Percentiles rank a stretch among this genome's conserved stretches.
Conservation (phyloP, 495 filamentous ascomycete species). For the Annulohypoxylon moriforme region DNA sequence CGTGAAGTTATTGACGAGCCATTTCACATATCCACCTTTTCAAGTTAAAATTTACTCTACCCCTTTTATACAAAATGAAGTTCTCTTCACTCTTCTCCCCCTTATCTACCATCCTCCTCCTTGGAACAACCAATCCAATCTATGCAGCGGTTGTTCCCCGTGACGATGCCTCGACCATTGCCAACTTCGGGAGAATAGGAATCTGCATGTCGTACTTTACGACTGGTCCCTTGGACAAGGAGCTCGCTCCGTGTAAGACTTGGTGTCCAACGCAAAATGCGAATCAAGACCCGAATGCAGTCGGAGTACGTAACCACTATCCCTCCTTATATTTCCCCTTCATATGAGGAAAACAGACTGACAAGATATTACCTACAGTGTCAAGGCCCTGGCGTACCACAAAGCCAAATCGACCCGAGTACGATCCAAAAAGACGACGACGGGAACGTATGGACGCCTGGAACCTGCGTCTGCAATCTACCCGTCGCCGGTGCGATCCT, state of each 20-base stretch:
- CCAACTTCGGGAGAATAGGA: conserved; percentile 38
- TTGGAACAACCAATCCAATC: not conserved
- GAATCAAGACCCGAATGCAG: conserved; percentile 32
- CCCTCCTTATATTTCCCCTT: not conserved
- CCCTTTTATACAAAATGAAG: conserved; percentile 21
- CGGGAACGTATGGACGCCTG: conserved; percentile 33
- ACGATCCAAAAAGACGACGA: conserved; percentile 34
- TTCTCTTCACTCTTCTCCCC: conserved; percentile 9
- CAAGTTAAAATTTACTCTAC: not conserved
- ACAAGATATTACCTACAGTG: conserved; percentile 25
- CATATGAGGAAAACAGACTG: not conserved
- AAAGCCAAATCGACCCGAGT: conserved; percentile 30
- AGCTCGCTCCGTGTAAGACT: conserved; percentile 36
- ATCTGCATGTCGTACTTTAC: conserved; percentile 40
- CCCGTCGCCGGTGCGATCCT: conserved; percentile 17
- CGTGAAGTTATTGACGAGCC: not conserved
- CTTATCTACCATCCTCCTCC: conserved; percentile 9
- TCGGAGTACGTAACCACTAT: conserved; percentile 26
- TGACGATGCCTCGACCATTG: conserved; percentile 30
- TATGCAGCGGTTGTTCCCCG: conserved; percentile 30
- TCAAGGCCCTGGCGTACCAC: conserved; percentile 20
- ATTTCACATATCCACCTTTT: no score
- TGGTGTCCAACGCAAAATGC: conserved; percentile 34
- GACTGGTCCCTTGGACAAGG: conserved; percentile 24
- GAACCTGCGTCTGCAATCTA: conserved; percentile 34